Base-by-base conservation (phyloP, 2,329 filamentous ascomycete species). In the Diplodia corticola region DNA sequence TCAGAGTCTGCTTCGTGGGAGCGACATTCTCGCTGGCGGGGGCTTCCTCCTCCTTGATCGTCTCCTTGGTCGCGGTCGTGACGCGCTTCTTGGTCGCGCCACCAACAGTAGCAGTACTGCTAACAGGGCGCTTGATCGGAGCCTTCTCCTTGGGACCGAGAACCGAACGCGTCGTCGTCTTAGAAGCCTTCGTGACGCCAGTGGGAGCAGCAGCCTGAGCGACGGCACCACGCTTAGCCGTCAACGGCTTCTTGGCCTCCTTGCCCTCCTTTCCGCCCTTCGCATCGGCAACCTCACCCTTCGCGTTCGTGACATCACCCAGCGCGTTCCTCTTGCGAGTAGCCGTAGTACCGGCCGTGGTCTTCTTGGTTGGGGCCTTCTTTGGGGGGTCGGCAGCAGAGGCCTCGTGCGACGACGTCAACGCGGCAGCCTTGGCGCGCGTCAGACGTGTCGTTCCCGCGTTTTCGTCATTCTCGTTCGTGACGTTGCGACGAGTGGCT, bases 401-500 rank as follows among this genome's bases (percentile, higher is more conserved):
- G 67, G 72, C 72, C 49, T 70, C 70, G 83, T 85, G 75, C 82
- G 84, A 69, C 77, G 77, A 78, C 48, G 77, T 78, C 48, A 86
- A 84, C 55, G 91, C 90, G 67, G 92, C 92, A 63, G 93, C 89
- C 83, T 98, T 97, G 71, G 95, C 93, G 81, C 95, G 88, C 73
- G 95, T 98, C 77, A 97, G 83, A 81, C 93, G 92, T 81, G 91
- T 92, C 68, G 91, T 88, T 67, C 84, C 80, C 67, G 79, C 80
- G 78, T 97, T 96, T 83, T 97, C 95, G 78, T 97, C 94, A 77
- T 97, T 97, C 84, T 97, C 93, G 80, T 96, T 95, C 71, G 90
- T 90, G 74, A 90, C 86, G 78, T 88, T 86, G 81, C 93, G 90
- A 78, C 88, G 86, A 80, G 90, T 87, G 74, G 88, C 84, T 77